Evolutionary conservation across 202 grass and related monocot species (phyloP), one percentile per base, ranked within the genome.

Genomic region (Carex sylvatica): DNA sequence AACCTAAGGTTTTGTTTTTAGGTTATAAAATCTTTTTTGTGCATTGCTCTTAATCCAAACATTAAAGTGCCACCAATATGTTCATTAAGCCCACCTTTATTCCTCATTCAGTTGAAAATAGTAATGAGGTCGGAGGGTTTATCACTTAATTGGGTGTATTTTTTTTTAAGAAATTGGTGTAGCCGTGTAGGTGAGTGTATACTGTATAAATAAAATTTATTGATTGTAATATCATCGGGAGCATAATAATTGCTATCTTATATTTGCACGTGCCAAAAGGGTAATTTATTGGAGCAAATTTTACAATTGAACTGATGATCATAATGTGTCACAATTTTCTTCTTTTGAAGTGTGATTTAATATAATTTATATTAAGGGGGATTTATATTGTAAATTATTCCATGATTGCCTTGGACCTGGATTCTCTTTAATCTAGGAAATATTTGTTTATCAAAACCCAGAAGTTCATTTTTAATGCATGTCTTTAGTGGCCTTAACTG

Each of bases 1-100:
- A 99, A 73, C 96, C 96, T 62, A 96, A 99, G 92, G 96, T 99
- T 56, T 56, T 46, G 2, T 26, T 22, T 77, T 74, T 59, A 11
- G 54, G 19, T 56, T 56, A 35, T 4, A 5, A 56, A 35, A 9
- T 9, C 35, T 3, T 75, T 55, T 75, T 55, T 33, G 7, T 49
- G 14, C 49, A 75, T 33, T 75, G 14, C 6, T 33, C 4, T 73
- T 14, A 51, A 73, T 75, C 26, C 35, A 30, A 31, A 56, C 55
- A 26, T 2, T 44, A 56, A 10, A 76, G 9, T 55, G 72, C 33
- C 9, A 11, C 15, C 7, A 33, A n/a, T 33, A 49, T n/a, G 8
- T 20, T 42, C 66, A 70, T 40, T 20, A 70, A 19, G 31, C 66
- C 18, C 18, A 20, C 35, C 16, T 44, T 40, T 70, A 5, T 70